phyloP scores from a whole-genome alignment of 2,329 filamentous ascomycete genomes.

The Ophiostoma sp. region DNA sequence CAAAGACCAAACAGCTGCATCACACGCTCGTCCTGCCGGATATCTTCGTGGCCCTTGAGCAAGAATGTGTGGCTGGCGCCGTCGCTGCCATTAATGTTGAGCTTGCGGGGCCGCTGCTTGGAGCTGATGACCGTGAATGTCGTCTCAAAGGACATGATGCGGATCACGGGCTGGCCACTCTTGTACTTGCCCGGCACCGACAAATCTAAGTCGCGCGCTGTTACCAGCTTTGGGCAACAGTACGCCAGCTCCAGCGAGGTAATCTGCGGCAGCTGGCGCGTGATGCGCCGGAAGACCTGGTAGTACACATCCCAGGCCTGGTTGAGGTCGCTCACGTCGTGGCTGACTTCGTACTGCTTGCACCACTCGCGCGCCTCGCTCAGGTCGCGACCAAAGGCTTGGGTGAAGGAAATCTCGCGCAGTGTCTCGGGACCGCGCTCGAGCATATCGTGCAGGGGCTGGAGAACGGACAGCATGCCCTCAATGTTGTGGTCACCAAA shows the following conservation, averaged over 20 bases:
- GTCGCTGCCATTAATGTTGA: conserved; percentile 86
- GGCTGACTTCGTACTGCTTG: conserved; percentile 82
- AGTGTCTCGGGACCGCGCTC: conserved; percentile 90
- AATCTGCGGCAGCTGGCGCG: conserved; percentile 86
- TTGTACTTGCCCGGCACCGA: conserved; percentile 95
- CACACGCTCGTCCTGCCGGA: conserved; percentile 96
- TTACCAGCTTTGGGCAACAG: conserved; percentile 89
- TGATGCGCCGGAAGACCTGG: conserved; percentile 95
- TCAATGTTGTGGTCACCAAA: conserved; percentile 98
- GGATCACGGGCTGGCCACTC: conserved; percentile 73
- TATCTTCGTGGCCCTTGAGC: conserved; percentile 99
- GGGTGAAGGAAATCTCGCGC: conserved; percentile 93
- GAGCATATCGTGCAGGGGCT: conserved; percentile 86
- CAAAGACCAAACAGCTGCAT: conserved; percentile 99
- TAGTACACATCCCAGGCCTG: conserved; percentile 99
- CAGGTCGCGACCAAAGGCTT: conserved; percentile 93
- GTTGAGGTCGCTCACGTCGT: conserved; percentile 91
- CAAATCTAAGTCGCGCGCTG: conserved; percentile 81
- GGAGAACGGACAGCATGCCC: conserved; percentile 91
- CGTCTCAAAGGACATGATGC: conserved; percentile 85
- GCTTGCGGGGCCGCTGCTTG: conserved; percentile 90
- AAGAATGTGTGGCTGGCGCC: conserved; percentile 83
- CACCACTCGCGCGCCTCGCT: conserved; percentile 96
- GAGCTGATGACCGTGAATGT: conserved; percentile 92
- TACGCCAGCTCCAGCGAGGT: conserved; percentile 93